Percentiles rank a stretch among this genome's conserved stretches.
Conservation (phyloP, 2,329 filamentous ascomycete genomes). For the Colletotrichum camelliae region DNA sequence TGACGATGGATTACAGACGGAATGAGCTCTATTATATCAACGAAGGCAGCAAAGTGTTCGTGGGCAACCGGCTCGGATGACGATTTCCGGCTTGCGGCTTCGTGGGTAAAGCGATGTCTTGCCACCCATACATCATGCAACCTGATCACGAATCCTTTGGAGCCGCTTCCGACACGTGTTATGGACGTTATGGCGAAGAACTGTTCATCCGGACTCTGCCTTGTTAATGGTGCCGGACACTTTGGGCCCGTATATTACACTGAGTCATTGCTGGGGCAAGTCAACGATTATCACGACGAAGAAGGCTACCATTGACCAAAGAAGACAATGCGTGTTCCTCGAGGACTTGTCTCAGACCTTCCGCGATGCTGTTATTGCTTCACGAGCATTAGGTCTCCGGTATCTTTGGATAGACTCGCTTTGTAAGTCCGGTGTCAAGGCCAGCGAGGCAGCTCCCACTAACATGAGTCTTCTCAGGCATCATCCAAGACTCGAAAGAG, state of each 20-base stretch:
- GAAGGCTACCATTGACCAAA: accelerated
- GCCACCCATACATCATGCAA: background rate
- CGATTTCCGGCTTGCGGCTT: background rate
- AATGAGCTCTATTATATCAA: accelerated
- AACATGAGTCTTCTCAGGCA: accelerated
- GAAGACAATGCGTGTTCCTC: accelerated
- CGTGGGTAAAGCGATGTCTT: background rate
- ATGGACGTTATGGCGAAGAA: accelerated
- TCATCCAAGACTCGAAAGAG: background rate
- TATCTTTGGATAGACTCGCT: background rate
- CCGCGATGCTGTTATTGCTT: background rate
- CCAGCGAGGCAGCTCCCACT: accelerated
- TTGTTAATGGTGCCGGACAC: background rate
- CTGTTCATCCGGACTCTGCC: background rate
- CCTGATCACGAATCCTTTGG: background rate
- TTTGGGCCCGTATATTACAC: accelerated
- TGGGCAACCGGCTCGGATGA: background rate
- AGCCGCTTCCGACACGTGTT: background rate
- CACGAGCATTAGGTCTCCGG: accelerated
- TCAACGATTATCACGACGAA: accelerated
- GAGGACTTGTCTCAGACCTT: background rate
- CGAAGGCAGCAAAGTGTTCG: accelerated
- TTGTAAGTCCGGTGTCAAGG: background rate
- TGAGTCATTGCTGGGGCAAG: background rate
- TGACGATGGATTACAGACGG: too few species aligned